Percentiles rank a stretch among this genome's conserved stretches.
phyloP scores from a whole-genome alignment of 2,329 filamentous ascomycete genomes.

The Aspergillus sp. region DNA sequence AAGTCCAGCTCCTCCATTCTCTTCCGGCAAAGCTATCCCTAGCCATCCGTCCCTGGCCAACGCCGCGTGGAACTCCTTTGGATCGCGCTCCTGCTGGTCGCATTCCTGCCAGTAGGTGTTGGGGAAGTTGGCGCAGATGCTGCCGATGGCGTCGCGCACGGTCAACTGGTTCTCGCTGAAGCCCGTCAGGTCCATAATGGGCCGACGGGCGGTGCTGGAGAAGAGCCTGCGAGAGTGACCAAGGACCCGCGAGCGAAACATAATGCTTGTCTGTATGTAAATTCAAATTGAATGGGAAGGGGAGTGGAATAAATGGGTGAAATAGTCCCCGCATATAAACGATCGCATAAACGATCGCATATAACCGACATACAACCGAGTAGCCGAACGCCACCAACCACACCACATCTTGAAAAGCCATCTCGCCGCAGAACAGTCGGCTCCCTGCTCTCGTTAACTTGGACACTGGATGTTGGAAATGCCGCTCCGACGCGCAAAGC shows the following conservation, averaged over 20 bases:
- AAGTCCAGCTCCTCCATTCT: conserved; percentile 70
- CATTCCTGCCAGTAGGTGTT: conserved; percentile 73
- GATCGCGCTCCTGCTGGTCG: conserved; percentile 70
- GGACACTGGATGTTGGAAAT: neutral
- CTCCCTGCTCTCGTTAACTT: neutral
- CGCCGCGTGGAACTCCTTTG: conserved; percentile 72
- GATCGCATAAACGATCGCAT: neutral
- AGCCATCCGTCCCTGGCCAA: conserved; percentile 76
- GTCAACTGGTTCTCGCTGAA: conserved; percentile 73
- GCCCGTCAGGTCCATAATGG: conserved; percentile 69
- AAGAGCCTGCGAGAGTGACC: conserved; percentile 19
- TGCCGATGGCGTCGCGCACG: conserved; percentile 68
- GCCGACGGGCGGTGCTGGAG: conserved; percentile 31
- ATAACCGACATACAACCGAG: neutral
- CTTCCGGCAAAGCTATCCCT: conserved; percentile 74
- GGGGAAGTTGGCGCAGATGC: conserved; percentile 69
- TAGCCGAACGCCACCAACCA: neutral
- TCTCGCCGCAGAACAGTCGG: neutral
- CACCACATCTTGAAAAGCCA: neutral
- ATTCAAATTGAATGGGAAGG: too few relatives aligned
- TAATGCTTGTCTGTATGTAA: too few relatives aligned
- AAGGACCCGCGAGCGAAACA: neutral
- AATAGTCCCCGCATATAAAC: neutral
- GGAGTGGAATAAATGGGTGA: too few relatives aligned
- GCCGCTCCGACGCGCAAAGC: conserved; percentile 35